These are phyloP conservation scores for Venturia oleaginea DNA, from an alignment of 2,329 filamentous ascomycete genomes.

Conservation along the genomic window DNA sequence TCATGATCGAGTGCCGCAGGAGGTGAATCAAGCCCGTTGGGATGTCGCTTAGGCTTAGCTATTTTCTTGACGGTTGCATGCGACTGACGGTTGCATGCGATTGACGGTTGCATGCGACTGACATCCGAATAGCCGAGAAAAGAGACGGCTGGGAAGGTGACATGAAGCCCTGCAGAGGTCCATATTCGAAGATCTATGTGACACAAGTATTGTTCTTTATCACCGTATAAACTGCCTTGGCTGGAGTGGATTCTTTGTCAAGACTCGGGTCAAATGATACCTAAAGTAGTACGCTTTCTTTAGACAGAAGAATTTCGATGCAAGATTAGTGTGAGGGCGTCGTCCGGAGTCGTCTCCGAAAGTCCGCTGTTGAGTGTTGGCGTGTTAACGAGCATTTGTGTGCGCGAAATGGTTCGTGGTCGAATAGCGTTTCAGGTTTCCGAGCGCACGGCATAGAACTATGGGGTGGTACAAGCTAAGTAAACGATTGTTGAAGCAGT, in stretches of 20 bases:
- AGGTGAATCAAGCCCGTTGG: background rate
- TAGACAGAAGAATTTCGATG: background rate
- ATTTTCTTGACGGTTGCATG: background rate
- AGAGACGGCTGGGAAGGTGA: background rate
- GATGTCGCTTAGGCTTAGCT: background rate
- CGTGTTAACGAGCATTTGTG: background rate
- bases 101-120: background rate
- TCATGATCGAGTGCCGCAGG: background rate
- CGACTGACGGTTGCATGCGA: no score
- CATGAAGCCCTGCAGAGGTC: background rate
- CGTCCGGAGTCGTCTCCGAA: background rate
- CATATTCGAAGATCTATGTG: background rate
- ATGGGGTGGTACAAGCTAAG: background rate
- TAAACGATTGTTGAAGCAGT: background rate
- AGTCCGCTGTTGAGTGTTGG: background rate
- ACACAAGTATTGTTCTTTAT: background rate
- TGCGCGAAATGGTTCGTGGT: background rate
- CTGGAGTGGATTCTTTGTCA: background rate
- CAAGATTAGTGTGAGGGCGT: background rate
- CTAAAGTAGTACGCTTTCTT: background rate
- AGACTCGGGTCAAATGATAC: background rate
- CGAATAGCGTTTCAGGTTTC: background rate
- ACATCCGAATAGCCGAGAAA: background rate
- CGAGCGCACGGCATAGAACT: background rate
- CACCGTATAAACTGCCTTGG: background rate